phyloP scores from a whole-genome alignment of 1,139 yeast species.

The Suhomyces bribrorum region DNA sequence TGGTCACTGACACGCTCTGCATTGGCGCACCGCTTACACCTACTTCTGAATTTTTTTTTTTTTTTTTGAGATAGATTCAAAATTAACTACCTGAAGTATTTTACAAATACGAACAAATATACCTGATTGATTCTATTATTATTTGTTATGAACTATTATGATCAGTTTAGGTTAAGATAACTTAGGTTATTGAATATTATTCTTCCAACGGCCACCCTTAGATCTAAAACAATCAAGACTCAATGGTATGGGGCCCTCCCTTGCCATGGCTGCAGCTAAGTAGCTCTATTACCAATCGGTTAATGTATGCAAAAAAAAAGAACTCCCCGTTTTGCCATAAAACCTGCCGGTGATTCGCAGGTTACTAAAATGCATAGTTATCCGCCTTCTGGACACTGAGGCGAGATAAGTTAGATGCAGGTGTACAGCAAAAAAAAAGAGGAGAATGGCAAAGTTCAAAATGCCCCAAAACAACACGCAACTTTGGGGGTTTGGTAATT shows the following conservation, averaged over 20 bases:
- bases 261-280: no score
- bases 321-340: neutral
- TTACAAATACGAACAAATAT: constrained; percentile 7
- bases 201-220: no score
- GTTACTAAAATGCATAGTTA: neutral
- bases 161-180: neutral
- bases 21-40: no score
- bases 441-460: constrained; percentile 1
- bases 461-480: neutral
- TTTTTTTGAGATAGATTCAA: no score
- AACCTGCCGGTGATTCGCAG: neutral
- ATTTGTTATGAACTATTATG: constrained; percentile 8
- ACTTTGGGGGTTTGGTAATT: no score
- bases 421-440: neutral
- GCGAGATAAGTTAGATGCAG: constrained; percentile 1
- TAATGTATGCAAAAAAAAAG: no score
- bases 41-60: no score
- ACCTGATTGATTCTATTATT: constrained; percentile 8
- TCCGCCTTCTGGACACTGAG: neutral
- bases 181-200: no score
- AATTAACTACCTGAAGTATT: constrained; percentile 7
- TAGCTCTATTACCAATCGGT: no score
- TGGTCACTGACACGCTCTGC: no score
- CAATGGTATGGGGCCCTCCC: no score
- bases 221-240: no score